Percentiles rank a stretch among this genome's conserved stretches.
These are phyloP conservation scores for Phylloporus sp. DNA, from an alignment of 768 basidiomycete species.

Conservation along the genomic window DNA sequence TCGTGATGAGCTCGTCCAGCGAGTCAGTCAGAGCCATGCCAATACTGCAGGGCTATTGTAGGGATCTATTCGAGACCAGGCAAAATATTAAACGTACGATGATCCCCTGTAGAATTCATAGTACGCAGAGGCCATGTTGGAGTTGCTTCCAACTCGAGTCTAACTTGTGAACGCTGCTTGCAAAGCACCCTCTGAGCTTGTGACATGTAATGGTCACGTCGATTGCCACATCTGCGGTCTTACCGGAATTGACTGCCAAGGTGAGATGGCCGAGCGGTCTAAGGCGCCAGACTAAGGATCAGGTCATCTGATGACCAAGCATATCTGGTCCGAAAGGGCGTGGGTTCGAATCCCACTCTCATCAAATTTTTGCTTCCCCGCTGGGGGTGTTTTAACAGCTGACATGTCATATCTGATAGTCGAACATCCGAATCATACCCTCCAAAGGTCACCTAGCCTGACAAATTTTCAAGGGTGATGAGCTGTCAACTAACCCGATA, in stretches of 20 bases:
- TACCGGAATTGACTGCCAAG: too few relatives aligned
- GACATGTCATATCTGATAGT: too few relatives aligned
- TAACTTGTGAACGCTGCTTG: slow-evolving; percentile 4
- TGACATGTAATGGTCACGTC: slow-evolving; percentile 25
- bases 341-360: slow-evolving; percentile 41
- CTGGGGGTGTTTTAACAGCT: too few relatives aligned
- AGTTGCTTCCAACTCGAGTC: slow-evolving; percentile 10
- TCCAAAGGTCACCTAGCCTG: too few relatives aligned
- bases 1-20: slow-evolving; percentile 96
- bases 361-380: slow-evolving; percentile 21
- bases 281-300: slow-evolving; percentile 57
- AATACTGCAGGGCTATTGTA: slow-evolving; percentile 50
- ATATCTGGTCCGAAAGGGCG: slow-evolving; percentile 38
- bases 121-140: slow-evolving; percentile 71
- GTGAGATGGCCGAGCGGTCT: slow-evolving; percentile 57
- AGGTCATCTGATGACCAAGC: slow-evolving; percentile 28
- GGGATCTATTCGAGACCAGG: not conserved
- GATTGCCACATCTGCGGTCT: not conserved
- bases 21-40: slow-evolving; percentile 98
- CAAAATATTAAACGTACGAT: slow-evolving; percentile 52
- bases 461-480: too few relatives aligned
- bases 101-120: slow-evolving; percentile 92
- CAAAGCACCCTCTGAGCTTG: slow-evolving; percentile 2
- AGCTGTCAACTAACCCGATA: too few relatives aligned
- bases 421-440: too few relatives aligned